Conservation (phyloP, 306 rosid genomes). For the Erythrophleum fordii region DNA sequence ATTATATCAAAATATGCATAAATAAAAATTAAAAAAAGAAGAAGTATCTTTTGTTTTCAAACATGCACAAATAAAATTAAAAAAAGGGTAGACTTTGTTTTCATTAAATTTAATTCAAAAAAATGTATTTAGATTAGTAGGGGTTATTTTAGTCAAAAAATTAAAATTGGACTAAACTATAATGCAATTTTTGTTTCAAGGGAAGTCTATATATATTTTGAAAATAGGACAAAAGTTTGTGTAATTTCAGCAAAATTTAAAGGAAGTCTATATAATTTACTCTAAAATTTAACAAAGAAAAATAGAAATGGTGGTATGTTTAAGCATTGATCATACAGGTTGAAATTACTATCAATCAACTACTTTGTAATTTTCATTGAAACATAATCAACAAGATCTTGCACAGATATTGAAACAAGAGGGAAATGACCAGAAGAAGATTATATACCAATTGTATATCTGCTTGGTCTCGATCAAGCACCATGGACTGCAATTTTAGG, state of each 20-base stretch:
- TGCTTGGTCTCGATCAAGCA: constrained; percentile 64
- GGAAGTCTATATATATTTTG: background rate
- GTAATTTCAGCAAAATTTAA: background rate
- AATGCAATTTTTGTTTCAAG: background rate
- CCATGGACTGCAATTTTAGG: constrained; percentile 63
- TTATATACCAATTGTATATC: constrained; percentile 61
- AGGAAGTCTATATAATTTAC: background rate
- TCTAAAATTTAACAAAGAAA: constrained; percentile 3
- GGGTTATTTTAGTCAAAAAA: background rate
- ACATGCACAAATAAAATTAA: too few relatives aligned
- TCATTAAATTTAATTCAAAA: too few relatives aligned
- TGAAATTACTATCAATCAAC: background rate
- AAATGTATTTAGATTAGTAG: background rate
- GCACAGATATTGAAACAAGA: constrained; percentile 21
- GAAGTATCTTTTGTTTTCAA: too few relatives aligned
- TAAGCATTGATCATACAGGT: constrained; percentile 8
- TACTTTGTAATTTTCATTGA: constrained; percentile 10
- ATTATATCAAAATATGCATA: too few relatives aligned
- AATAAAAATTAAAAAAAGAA: too few relatives aligned
- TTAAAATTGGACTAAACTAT: background rate
- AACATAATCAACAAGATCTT: constrained; percentile 17
- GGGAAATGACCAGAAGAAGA: constrained; percentile 22
- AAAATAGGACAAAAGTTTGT: background rate
- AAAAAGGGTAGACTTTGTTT: too few relatives aligned
- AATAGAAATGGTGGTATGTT: background rate